phyloP scores from a whole-genome alignment of 352 stramenopile species.

The Thraustochytrium striatum region DNA sequence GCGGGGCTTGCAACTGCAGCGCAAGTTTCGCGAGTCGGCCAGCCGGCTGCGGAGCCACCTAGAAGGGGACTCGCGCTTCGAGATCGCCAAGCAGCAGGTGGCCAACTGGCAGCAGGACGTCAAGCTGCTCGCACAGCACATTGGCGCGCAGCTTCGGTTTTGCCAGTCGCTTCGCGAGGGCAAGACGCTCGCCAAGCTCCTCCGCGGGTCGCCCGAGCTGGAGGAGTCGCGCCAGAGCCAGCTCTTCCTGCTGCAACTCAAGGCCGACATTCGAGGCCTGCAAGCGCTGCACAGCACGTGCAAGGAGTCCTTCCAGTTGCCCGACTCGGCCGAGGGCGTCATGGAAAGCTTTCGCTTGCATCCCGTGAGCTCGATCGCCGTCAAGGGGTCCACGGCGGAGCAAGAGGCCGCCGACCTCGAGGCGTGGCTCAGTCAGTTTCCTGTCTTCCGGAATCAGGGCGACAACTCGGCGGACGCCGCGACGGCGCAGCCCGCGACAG shows the following conservation, averaged over 20 bases:
- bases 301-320: background rate
- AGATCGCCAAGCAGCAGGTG: background rate
- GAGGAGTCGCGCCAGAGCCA: background rate
- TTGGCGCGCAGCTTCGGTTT: slow-evolving; percentile 29
- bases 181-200: background rate
- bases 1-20: background rate
- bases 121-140: slow-evolving; percentile 10
- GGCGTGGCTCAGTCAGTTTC: background rate
- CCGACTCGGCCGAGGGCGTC: background rate
- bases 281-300: background rate
- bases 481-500: background rate
- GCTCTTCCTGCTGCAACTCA: background rate
- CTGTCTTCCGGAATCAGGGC: background rate
- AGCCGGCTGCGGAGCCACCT: background rate
- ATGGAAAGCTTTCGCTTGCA: too few species aligned
- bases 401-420: background rate
- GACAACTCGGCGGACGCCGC: background rate
- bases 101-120: slow-evolving; percentile 10
- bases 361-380: background rate
- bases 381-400: background rate
- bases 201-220: slow-evolving; percentile 4
- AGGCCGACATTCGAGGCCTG: slow-evolving; percentile 18
- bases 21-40: background rate
- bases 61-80: slow-evolving; percentile 1
- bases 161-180: slow-evolving; percentile 12